Evolutionary conservation across 2,329 filamentous ascomycete genomes (phyloP).

Genomic region (Albifimbria verrucaria): DNA sequence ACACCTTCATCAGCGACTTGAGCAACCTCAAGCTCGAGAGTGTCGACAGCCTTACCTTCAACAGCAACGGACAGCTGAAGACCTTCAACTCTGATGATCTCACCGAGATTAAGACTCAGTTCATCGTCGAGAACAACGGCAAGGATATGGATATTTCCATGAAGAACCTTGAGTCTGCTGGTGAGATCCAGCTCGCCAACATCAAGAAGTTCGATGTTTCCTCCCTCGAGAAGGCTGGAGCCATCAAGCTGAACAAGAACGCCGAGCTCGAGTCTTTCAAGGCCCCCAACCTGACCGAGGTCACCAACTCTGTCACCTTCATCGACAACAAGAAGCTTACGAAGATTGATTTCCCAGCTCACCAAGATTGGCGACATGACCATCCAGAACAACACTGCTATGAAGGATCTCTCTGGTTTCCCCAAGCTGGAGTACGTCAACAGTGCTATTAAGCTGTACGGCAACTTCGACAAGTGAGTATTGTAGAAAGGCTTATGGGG

Average conservation of each 20-base stretch:
- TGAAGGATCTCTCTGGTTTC: slow-evolving; percentile 65
- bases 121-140: slow-evolving; percentile 74
- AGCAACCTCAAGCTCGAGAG: slow-evolving; percentile 75
- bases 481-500: no score
- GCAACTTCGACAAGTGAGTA: slow-evolving; percentile 78
- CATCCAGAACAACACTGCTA: slow-evolving; percentile 84
- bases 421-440: slow-evolving; percentile 63
- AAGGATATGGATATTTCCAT: slow-evolving; percentile 67
- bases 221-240: slow-evolving; percentile 71
- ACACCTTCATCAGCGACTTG: slow-evolving; percentile 79
- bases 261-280: slow-evolving; percentile 55
- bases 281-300: slow-evolving; percentile 68
- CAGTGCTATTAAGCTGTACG: slow-evolving; percentile 81
- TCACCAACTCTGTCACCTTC: slow-evolving; percentile 56
- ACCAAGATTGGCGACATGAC: slow-evolving; percentile 74
- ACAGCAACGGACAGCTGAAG: slow-evolving; percentile 83
- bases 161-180: slow-evolving; percentile 67
- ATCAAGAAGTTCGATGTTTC: slow-evolving; percentile 72
- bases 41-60: slow-evolving; percentile 73
- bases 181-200: slow-evolving; percentile 61
- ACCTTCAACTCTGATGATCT: slow-evolving; percentile 73
- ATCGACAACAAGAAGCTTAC: slow-evolving; percentile 58
- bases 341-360: slow-evolving; percentile 75
- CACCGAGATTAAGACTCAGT: slow-evolving; percentile 69
- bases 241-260: slow-evolving; percentile 83